Conservation (phyloP, 2,329 filamentous ascomycete species). For the Helotiales sp. region DNA sequence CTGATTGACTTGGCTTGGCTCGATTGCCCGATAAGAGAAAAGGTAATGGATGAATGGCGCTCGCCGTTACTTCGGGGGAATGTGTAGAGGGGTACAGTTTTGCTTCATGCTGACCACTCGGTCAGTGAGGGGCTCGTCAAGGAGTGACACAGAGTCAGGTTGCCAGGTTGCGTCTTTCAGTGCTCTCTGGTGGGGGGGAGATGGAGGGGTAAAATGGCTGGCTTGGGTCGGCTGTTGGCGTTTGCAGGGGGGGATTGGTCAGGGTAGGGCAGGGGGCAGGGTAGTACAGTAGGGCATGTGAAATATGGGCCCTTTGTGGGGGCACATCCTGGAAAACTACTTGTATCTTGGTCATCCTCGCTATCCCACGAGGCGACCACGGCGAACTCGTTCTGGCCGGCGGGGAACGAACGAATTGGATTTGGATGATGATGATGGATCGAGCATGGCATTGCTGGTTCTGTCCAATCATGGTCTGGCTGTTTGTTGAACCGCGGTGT, state of each 20-base stretch:
- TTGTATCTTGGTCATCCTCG: background rate
- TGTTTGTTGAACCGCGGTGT: background rate
- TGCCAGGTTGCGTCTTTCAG: background rate
- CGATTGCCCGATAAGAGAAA: constrained; percentile 1
- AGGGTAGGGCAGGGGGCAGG: no score
- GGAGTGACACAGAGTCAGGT: constrained; percentile 2
- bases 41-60: background rate
- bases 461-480: background rate
- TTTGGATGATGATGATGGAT: background rate
- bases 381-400: constrained; percentile 3
- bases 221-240: constrained; percentile 14
- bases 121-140: background rate
- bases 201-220: constrained; percentile 20
- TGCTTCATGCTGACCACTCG: constrained; percentile 3
- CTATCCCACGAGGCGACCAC: constrained; percentile 10
- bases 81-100: background rate
- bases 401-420: constrained; percentile 1
- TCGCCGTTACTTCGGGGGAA: constrained; percentile 15
- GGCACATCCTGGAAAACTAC: constrained; percentile 3
- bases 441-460: background rate
- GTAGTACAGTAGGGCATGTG: constrained; percentile 9
- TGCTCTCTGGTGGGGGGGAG: constrained; percentile 12
- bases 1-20: no score
- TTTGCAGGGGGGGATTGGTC: background rate
- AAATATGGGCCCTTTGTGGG: constrained; percentile 1